Evolutionary conservation across 2,329 filamentous ascomycete genomes (phyloP).

Genomic region (Fusarium siculi): DNA sequence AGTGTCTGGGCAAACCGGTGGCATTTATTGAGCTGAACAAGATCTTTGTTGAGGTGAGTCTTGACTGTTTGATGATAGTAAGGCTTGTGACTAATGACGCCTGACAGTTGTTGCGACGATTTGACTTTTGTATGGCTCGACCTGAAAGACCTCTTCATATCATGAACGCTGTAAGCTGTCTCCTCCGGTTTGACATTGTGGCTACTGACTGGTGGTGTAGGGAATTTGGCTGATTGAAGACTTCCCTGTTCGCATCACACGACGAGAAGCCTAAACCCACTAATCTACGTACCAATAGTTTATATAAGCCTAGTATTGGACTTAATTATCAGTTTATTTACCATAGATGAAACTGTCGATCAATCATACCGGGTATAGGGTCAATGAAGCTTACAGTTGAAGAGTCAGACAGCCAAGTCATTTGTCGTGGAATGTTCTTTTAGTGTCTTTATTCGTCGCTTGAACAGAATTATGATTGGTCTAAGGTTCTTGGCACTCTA

Average conservation of each 20-base stretch:
- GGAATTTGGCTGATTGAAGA: constrained; percentile 29
- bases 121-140: constrained; percentile 20
- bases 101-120: constrained; percentile 21
- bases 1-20: constrained; percentile 52
- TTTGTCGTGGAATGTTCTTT: too few species aligned
- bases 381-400: not conserved
- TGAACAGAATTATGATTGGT: not conserved
- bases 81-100: not conserved
- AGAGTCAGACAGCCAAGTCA: too few species aligned
- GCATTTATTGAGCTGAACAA: constrained; percentile 53
- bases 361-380: not conserved
- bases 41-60: constrained; percentile 54
- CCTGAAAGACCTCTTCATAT: constrained; percentile 23
- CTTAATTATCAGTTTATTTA: accelerated
- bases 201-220: not conserved
- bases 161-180: constrained; percentile 10
- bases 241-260: constrained; percentile 14
- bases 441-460: too few species aligned
- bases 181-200: not conserved
- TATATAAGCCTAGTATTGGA: not conserved
- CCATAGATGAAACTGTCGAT: too few species aligned
- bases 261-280: not conserved
- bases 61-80: accelerated
- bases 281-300: not conserved
- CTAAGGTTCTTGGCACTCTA: not conserved